A percentile compares a stretch with the other conserved stretches of the same genome.
phyloP scores from a whole-genome alignment of 2,329 filamentous ascomycete genomes.

The Teratosphaeria destructans region DNA sequence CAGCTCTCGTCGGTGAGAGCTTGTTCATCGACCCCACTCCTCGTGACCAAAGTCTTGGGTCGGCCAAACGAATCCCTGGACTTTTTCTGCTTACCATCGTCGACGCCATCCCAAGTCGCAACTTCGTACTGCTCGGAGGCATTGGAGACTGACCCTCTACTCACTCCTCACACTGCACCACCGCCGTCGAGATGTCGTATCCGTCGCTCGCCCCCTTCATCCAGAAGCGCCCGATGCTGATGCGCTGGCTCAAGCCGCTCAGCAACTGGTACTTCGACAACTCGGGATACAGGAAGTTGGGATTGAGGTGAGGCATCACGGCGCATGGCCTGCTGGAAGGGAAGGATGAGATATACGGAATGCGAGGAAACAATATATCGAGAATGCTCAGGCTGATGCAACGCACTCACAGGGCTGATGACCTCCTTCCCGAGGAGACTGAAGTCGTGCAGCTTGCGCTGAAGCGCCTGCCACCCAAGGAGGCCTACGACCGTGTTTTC shows the following conservation, averaged over 20 bases:
- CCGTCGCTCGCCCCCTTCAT: conserved; percentile 67
- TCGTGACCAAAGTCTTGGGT: background rate
- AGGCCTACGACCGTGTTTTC: conserved; percentile 94
- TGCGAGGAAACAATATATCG: no score
- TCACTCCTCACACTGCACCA: conserved; percentile 9
- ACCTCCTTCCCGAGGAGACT: conserved; percentile 88
- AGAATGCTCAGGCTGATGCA: background rate
- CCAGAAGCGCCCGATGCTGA: conserved; percentile 75
- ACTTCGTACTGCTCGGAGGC: background rate
- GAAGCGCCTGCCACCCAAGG: conserved; percentile 79
- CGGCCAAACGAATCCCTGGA: background rate
- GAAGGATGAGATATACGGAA: background rate
- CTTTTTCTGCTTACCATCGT: background rate
- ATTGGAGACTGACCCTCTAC: conserved; percentile 3
- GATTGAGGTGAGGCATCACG: conserved; percentile 58
- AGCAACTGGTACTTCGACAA: conserved; percentile 83
- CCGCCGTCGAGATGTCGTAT: conserved; percentile 50
- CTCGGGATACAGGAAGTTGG: conserved; percentile 85
- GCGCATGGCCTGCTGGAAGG: background rate
- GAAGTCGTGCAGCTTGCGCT: conserved; percentile 77
- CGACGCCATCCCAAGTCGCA: background rate
- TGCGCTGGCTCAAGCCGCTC: conserved; percentile 66
- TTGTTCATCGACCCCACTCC: background rate
- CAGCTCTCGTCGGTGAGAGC: background rate
- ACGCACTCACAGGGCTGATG: conserved; percentile 61